Evolutionary conservation across 495 filamentous ascomycete genomes (phyloP).

Genomic region (Lentithecium fluviatile): DNA sequence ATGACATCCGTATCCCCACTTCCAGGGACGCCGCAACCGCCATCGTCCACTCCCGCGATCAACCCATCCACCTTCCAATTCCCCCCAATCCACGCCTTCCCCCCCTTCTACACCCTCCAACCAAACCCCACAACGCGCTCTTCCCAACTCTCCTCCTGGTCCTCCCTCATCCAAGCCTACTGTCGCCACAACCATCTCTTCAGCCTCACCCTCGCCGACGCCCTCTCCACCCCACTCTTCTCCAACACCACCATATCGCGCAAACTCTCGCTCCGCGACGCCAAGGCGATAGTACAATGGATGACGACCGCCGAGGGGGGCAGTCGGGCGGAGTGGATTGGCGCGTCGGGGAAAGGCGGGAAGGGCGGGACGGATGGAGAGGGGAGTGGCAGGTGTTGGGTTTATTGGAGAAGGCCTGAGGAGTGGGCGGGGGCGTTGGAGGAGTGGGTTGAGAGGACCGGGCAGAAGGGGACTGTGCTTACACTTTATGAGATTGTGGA

Average conservation of each 20-base stretch:
- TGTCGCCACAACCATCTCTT: constrained; percentile 72
- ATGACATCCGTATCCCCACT: not conserved
- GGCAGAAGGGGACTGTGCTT: constrained; percentile 69
- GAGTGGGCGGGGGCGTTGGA: constrained; percentile 66
- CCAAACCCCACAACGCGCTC: constrained; percentile 71
- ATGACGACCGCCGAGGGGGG: constrained; percentile 65
- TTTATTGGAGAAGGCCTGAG: constrained; percentile 70
- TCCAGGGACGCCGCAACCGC: not conserved
- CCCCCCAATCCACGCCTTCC: constrained; percentile 57
- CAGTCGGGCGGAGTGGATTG: constrained; percentile 68
- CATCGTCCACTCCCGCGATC: not conserved
- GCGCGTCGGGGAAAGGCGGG: constrained; percentile 5
- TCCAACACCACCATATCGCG: constrained; percentile 53
- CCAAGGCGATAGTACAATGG: constrained; percentile 66
- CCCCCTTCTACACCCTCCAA: constrained; percentile 78
- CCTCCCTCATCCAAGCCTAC: constrained; percentile 79
- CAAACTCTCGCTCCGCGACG: constrained; percentile 60
- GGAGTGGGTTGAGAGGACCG: constrained; percentile 66
- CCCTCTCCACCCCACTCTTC: constrained; percentile 61
- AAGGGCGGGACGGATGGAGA: constrained; percentile 32
- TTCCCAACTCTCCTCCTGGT: constrained; percentile 81
- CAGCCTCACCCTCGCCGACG: constrained; percentile 64
- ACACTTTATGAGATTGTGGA: constrained; percentile 74
- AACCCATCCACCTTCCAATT: constrained; percentile 30
- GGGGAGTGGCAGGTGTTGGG: constrained; percentile 50